Base-by-base conservation (phyloP, 225 moss, liverwort and hornwort genomes). In the Marchantia paleacea region DNA sequence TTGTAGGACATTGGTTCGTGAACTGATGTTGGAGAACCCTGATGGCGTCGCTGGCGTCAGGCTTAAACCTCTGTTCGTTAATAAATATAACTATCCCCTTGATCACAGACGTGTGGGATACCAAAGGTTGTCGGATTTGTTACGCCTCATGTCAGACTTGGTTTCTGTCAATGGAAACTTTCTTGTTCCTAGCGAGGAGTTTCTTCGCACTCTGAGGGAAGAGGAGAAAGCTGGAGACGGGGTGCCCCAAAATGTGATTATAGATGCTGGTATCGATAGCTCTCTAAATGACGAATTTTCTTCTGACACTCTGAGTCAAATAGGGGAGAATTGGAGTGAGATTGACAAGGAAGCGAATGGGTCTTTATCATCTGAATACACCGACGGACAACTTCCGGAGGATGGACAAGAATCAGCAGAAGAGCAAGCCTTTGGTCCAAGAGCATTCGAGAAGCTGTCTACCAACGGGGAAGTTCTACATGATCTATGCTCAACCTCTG, bases 121-220 rank as follows among this genome's bases (percentile, higher is more conserved):
- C 77, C 65, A 55, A 58, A 80, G n/a, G 67, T 69, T 88, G 82
- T 88, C 87, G 25, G 87, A 88, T 50, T 30, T 88, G 7, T 78
- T 88, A 11, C 82, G 85, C 25, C 77, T 88, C 12, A 88, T 88
- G 87, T 82, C 87, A 68, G 87, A 88, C 25, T 60, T 88, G 13
- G 87, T 88, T 39, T 86, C 86, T 10, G 81, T 86, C 57, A 81
- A 79, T 76, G 83, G 81, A 15, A 83, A 71, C 28, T 28, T 79
- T 24, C 63, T 86, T 39, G 75, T 86, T 49, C 86, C 86, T 6
- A 86, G 86, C 57, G 39, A 78, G 70, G 86, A 83, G 75, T 55
- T 86, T 13, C 69, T 69, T 28, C 73, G 58, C 29, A 80, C 4
- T 9, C 3, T 61, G n/a, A 74, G 68, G 69, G 26, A 66, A 6